A percentile compares a stretch with the other conserved stretches of the same genome.
These are phyloP conservation scores for Colletotrichum horii DNA, from an alignment of 2,329 filamentous ascomycete species.

Conservation along the genomic window DNA sequence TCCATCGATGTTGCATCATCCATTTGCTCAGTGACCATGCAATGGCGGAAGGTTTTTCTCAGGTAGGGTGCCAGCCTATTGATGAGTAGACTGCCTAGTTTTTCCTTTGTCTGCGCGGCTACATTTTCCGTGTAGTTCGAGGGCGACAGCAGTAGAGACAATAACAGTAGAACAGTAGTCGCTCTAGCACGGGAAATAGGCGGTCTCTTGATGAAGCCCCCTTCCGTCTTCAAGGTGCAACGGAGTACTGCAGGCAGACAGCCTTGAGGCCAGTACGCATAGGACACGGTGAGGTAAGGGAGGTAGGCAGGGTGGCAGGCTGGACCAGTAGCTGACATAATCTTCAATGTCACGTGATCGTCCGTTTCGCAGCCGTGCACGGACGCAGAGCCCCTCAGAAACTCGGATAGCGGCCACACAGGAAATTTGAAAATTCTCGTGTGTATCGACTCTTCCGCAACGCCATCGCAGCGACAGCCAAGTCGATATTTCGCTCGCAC, in stretches of 20 bases:
- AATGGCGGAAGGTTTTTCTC: neutral
- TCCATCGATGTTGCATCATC: neutral
- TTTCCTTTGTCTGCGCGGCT: neutral
- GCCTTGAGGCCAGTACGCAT: neutral
- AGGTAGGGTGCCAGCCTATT: neutral
- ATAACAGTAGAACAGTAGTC: neutral
- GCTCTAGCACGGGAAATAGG: neutral
- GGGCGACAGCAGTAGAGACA: neutral
- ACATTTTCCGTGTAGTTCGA: neutral
- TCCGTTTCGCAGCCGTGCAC: slow-evolving; percentile 11
- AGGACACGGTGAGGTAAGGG: neutral
- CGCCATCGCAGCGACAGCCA: slow-evolving; percentile 39
- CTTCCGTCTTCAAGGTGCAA: neutral
- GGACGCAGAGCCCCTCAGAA: slow-evolving; percentile 41
- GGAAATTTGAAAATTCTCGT: slow-evolving; percentile 50
- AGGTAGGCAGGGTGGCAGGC: neutral
- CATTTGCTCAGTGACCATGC: neutral
- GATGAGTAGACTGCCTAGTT: neutral
- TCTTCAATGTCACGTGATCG: slow-evolving; percentile 36
- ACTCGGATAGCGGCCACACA: slow-evolving; percentile 50
- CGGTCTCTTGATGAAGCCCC: neutral
- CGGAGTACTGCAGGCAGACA: neutral
- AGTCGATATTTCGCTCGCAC: slow-evolving; percentile 38
- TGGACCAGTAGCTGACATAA: slow-evolving; percentile 23
- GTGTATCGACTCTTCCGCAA: slow-evolving; percentile 33